Evolutionary conservation across 805 yeast species (phyloP), one percentile per base, ranked within the genome.

Genomic region (Dipodascopsis uninucleata): DNA sequence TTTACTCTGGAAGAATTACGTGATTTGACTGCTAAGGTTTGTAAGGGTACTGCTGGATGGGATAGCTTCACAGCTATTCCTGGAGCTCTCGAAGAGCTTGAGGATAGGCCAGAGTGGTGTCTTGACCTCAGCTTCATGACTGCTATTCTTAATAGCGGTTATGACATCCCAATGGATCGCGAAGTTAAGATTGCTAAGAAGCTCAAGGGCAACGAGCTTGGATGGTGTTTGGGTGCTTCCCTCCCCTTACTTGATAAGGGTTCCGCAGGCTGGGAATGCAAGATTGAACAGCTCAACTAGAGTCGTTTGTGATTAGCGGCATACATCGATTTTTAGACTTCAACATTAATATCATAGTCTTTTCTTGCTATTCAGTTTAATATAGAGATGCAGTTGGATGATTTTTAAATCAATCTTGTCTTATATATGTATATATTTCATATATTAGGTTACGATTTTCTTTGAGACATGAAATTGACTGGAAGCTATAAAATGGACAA

Each of bases 181-280:
- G 97, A 90, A 67, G 78, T 93, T 57, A 85, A 78, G 65, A 93
- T 96, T 5, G 97, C 97, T 6, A 81, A 87, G 71, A 88, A 79
- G 63, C 86, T 93, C 58, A 83, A 80, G 41, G 79, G 80, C 61
- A 88, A 86, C 59, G 98, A 93, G 69, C 74, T 93, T 41, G 99
- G 98, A 26, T 93, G 99, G 99, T 93, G 97, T 71, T 72, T 93
- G 45, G 99, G 99, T 58, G 98, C 97, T 1, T 86, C 97, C 1
- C 75, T 93, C 58, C 97, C 97, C 6, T 70, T 93, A 57, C 72
- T 93, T 56, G 93, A 85, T 52, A 71, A 73, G 49, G 67, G 64
- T 35, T 67, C 58, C 35, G 67, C 77, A 17, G 79, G 78, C 31
- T 86, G 96, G 96, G 74, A 71, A 41, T 87, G 96, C 66, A 62